phyloP scores from a whole-genome alignment of 1,284 basidiomycete genomes.

The Thelephora terrestris region DNA sequence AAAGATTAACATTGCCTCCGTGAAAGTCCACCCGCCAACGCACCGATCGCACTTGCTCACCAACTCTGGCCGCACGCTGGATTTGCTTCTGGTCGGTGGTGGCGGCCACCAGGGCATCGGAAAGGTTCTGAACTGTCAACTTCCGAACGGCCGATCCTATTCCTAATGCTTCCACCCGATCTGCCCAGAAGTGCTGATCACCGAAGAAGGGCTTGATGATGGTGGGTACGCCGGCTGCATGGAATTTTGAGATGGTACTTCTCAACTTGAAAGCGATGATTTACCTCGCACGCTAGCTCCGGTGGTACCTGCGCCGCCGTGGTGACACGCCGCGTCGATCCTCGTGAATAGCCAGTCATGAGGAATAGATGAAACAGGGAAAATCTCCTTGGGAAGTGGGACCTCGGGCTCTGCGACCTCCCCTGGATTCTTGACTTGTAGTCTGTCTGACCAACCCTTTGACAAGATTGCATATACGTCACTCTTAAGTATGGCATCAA shows the following conservation, averaged over 20 bases:
- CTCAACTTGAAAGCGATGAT: slow-evolving; percentile 15
- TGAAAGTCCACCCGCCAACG: slow-evolving; percentile 15
- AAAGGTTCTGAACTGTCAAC: slow-evolving; percentile 68
- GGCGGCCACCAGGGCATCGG: slow-evolving; percentile 69
- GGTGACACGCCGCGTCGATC: slow-evolving; percentile 94
- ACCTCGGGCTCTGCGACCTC: slow-evolving; percentile 55
- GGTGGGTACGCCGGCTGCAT: slow-evolving; percentile 81
- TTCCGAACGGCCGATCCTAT: slow-evolving; percentile 82
- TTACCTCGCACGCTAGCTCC: slow-evolving; percentile 85
- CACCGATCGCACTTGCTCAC: slow-evolving; percentile 77
- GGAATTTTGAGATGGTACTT: slow-evolving; percentile 4
- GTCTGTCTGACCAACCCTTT: slow-evolving; percentile 95
- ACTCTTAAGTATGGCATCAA: slow-evolving; percentile 79
- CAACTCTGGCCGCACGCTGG: slow-evolving; percentile 70
- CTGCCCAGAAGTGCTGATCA: slow-evolving; percentile 96
- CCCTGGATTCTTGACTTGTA: slow-evolving; percentile 44
- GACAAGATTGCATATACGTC: slow-evolving; percentile 89
- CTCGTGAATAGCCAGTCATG: slow-evolving; percentile 95
- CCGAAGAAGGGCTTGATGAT: slow-evolving; percentile 98
- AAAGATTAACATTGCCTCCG: slow-evolving; percentile 2
- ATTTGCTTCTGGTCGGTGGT: slow-evolving; percentile 87
- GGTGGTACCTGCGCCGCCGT: slow-evolving; percentile 93
- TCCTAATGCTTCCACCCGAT: slow-evolving; percentile 87
- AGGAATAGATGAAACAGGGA: slow-evolving; percentile 79
- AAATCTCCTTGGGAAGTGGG: slow-evolving; percentile 69